Conservation (phyloP, 75 land plant genomes). For the Adiantum capillusveneris region DNA sequence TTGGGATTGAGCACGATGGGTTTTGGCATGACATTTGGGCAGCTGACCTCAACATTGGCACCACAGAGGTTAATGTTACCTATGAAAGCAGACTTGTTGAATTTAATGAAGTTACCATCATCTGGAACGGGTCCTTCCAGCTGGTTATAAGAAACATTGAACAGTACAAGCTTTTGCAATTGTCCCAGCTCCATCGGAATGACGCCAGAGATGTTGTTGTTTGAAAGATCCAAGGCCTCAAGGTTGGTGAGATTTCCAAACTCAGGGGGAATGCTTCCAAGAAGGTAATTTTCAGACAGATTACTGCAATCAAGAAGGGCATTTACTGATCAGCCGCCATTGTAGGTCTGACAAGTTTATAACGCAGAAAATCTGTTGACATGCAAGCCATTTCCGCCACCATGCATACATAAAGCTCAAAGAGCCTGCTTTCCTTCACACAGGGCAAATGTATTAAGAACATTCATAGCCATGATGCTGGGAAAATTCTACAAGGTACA, state of each 20-base stretch:
- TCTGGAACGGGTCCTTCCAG: constrained; percentile 72
- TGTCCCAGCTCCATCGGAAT: constrained; percentile 59
- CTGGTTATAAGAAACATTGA: constrained; percentile 77
- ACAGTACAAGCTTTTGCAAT: constrained; percentile 46
- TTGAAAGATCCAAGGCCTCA: constrained; percentile 55
- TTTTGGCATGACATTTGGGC: constrained; percentile 64
- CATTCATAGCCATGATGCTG: too few species aligned
- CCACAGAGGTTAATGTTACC: constrained; percentile 78
- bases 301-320: too few species aligned
- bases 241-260: constrained; percentile 56
- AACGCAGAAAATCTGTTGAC: too few species aligned
- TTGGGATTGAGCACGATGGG: constrained; percentile 94
- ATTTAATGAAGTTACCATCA: constrained; percentile 54
- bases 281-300: constrained; percentile 51
- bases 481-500: too few species aligned
- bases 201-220: constrained; percentile 60
- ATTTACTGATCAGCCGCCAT: too few species aligned
- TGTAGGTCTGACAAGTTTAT: too few species aligned
- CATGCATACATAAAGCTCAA: too few species aligned
- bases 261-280: constrained; percentile 57
- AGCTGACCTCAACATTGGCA: constrained; percentile 47
- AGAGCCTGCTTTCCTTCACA: too few species aligned
- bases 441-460: too few species aligned
- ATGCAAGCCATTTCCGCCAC: too few species aligned
- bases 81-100: constrained; percentile 49